Conservation (phyloP, 2,329 filamentous ascomycete species). For the Cladosporium sp. region DNA sequence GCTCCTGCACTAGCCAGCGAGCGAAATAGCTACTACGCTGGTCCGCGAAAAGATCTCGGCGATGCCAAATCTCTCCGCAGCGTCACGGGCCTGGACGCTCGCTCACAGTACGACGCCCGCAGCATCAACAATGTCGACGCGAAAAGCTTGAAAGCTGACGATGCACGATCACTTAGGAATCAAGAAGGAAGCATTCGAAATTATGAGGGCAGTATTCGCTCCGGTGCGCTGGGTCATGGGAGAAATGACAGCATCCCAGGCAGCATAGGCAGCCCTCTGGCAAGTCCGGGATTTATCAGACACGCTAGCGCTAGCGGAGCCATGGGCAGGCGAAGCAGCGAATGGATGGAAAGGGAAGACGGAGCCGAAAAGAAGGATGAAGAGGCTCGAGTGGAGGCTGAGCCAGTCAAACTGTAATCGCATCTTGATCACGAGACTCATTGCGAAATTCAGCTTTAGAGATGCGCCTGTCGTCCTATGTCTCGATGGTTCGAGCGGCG, state of each 20-base stretch:
- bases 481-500: too few relatives aligned
- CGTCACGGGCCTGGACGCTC: constrained; percentile 22
- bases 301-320: constrained; percentile 20
- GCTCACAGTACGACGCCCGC: constrained; percentile 16
- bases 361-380: not conserved
- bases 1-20: constrained; percentile 66
- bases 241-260: constrained; percentile 78
- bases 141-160: constrained; percentile 29
- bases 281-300: constrained; percentile 41
- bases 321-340: constrained; percentile 22
- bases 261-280: constrained; percentile 66
- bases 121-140: constrained; percentile 18
- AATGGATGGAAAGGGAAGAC: constrained; percentile 19
- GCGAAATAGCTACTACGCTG: constrained; percentile 75
- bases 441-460: too few relatives aligned
- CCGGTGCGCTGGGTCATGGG: constrained; percentile 70
- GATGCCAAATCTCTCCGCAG: constrained; percentile 31
- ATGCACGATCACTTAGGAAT: constrained; percentile 33
- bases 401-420: not conserved
- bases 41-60: constrained; percentile 34
- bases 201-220: constrained; percentile 75
- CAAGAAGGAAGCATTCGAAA: constrained; percentile 66
- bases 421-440: too few relatives aligned
- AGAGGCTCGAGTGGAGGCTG: not conserved
- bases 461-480: too few relatives aligned